Evolutionary conservation across 768 basidiomycete species (phyloP), one percentile per base, ranked within the genome.

Genomic region (Mycena rebaudengoi): DNA sequence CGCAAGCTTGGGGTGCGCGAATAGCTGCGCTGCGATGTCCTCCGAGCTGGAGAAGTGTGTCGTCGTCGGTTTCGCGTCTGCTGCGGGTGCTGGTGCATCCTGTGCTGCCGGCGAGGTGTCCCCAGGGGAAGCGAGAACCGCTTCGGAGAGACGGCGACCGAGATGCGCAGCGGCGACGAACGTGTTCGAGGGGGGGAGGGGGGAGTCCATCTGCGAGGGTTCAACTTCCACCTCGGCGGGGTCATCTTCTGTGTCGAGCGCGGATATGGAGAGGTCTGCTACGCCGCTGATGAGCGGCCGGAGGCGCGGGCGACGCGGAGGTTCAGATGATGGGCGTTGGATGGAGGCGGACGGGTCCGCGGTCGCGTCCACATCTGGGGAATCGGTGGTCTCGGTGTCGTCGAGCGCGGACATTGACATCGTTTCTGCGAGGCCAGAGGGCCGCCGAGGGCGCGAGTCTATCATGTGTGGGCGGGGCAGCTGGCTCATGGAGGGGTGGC

Each of bases 231-330:
- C 76, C 39, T 78, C 78, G 39, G n/a, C n/a, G n/a, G n/a, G n/a
- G 55, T 81, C 78, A 52, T 83, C 82, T 20, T 87, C 82, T 7
- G 77, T 77, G 13, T 83, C 88, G 40, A 88, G 72, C 7, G n/a
- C n/a, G n/a, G n/a, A n/a, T n/a, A n/a, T n/a, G n/a, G n/a, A n/a
- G n/a, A n/a, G n/a, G n/a, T n/a, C n/a, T n/a, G n/a, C n/a, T n/a
- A 70, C 25, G 70, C 62, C 44, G 74, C 62, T 68, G 64, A 69
- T 29, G 33, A 67, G 48, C 4, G 66, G 65, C 8, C 66, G 65
- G 11, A 71, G 54, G 20, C 46, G 60, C 30, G 70, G 70, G n/a
- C n/a, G n/a, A n/a, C n/a, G n/a, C n/a, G n/a, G 46, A 18, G 53
- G 43, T n/a, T 65, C 69, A n/a, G 60, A 67, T 1, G 30, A 8